Evolutionary conservation across 1,284 basidiomycete genomes (phyloP).

Genomic region (Xerocomus minutiporus): DNA sequence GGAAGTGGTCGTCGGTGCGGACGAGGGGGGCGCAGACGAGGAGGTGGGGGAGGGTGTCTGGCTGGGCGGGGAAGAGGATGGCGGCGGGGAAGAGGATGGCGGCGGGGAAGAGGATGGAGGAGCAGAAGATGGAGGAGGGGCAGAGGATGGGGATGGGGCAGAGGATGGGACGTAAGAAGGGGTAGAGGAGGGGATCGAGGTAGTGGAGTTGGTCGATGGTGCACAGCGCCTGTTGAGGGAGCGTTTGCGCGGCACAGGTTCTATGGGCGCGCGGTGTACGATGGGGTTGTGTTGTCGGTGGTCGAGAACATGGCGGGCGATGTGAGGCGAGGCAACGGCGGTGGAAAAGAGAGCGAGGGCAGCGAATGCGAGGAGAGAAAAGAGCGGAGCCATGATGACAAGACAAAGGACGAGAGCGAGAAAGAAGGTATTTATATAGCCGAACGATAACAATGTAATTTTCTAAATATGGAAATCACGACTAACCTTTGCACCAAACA

Average conservation of each 20-base stretch:
- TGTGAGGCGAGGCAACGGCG: constrained; percentile 46
- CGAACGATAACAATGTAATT: background rate
- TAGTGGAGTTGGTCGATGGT: constrained; percentile 20
- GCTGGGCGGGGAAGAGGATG: background rate
- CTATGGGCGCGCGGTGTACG: constrained; percentile 35
- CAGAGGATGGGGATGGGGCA: background rate
- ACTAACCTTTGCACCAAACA: constrained; percentile 53
- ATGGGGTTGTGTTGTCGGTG: constrained; percentile 30
- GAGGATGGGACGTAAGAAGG: background rate
- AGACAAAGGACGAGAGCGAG: background rate
- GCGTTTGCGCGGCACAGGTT: constrained; percentile 33
- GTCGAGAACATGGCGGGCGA: constrained; percentile 30
- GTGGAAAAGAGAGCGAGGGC: constrained; percentile 41
- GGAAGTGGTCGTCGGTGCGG: too few relatives aligned
- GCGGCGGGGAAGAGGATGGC: background rate
- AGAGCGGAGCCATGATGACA: constrained; percentile 44
- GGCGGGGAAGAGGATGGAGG: background rate
- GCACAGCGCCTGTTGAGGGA: constrained; percentile 43
- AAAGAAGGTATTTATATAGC: background rate
- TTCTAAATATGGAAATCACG: background rate
- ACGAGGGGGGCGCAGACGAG: too few relatives aligned
- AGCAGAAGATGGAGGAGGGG: constrained; percentile 5
- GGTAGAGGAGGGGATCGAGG: background rate
- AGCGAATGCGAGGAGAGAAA: constrained; percentile 42
- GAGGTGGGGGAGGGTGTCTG: background rate